Conservation (phyloP, 1,284 basidiomycete species). For the Psilocybe mexicana region DNA sequence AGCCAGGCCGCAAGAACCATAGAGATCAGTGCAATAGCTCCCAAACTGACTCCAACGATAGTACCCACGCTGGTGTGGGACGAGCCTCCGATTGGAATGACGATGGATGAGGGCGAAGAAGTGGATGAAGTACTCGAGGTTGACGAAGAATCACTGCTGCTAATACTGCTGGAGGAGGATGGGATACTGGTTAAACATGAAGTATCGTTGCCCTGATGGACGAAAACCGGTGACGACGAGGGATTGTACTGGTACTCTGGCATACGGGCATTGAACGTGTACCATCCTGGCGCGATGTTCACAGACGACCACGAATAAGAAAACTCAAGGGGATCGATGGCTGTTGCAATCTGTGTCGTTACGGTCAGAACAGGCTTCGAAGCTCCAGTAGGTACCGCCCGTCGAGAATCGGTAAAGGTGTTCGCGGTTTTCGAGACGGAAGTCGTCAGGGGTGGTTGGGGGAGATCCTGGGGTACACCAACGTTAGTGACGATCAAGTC, state of each 20-base stretch:
- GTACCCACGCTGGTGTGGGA: constrained; percentile 32
- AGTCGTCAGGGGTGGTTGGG: constrained; percentile 12
- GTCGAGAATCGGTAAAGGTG: constrained; percentile 9
- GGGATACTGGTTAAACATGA: constrained; percentile 33
- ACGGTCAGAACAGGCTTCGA: constrained; percentile 9
- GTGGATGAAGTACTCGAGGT: constrained; percentile 20
- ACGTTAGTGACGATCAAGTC: constrained; percentile 36
- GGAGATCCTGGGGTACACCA: constrained; percentile 25
- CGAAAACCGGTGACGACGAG: constrained; percentile 37
- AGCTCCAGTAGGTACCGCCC: constrained; percentile 19
- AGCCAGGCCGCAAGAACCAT: constrained; percentile 34
- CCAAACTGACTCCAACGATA: constrained; percentile 45
- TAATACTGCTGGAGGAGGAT: constrained; percentile 11
- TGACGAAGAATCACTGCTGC: constrained; percentile 17
- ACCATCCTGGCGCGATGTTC: constrained; percentile 45
- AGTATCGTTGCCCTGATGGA: constrained; percentile 38
- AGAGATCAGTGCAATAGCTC: constrained; percentile 33
- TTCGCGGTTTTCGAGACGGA: neutral
- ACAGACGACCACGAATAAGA: constrained; percentile 32
- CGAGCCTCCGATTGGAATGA: constrained; percentile 13
- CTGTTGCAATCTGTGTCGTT: constrained; percentile 5
- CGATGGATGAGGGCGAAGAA: constrained; percentile 15
- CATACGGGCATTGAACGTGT: constrained; percentile 32
- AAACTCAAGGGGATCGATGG: constrained; percentile 7
- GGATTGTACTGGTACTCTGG: constrained; percentile 9